Conservation (phyloP, 208 protist genomes). For the Trypanosoma vivax region DNA sequence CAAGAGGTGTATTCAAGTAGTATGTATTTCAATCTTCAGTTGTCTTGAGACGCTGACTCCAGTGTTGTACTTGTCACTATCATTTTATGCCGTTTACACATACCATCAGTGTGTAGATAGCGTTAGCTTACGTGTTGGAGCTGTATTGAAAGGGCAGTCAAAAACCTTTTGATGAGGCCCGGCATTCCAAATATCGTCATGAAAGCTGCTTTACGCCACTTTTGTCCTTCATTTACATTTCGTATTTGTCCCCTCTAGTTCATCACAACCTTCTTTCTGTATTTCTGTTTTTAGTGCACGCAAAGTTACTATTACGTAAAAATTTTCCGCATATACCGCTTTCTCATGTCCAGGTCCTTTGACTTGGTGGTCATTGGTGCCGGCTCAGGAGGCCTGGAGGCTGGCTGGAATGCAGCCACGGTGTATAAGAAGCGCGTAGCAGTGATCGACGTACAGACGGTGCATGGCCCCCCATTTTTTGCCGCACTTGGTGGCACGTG, state of each 20-base stretch:
- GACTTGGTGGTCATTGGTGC: constrained; percentile 88
- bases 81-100: too few relatives aligned
- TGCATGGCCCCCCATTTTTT: constrained; percentile 73
- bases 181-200: too few relatives aligned
- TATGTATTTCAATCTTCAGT: neutral
- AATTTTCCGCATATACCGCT: constrained; percentile 41
- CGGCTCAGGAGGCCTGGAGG: constrained; percentile 84
- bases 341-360: constrained; percentile 60
- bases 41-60: too few relatives aligned
- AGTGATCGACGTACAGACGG: constrained; percentile 77
- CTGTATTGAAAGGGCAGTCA: too few relatives aligned
- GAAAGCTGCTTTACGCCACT: too few relatives aligned
- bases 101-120: too few relatives aligned
- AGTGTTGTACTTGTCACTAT: too few relatives aligned
- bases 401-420: constrained; percentile 77
- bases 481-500: constrained; percentile 80
- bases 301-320: neutral
- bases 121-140: too few relatives aligned
- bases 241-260: neutral
- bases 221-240: neutral
- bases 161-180: too few relatives aligned
- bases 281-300: constrained; percentile 1
- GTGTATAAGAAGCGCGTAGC: constrained; percentile 82
- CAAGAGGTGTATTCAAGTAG: constrained; percentile 74
- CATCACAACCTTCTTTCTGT: constrained; percentile 3